phyloP scores from a whole-genome alignment of 2,329 filamentous ascomycete species.

The Pseudonectria foliicola region DNA sequence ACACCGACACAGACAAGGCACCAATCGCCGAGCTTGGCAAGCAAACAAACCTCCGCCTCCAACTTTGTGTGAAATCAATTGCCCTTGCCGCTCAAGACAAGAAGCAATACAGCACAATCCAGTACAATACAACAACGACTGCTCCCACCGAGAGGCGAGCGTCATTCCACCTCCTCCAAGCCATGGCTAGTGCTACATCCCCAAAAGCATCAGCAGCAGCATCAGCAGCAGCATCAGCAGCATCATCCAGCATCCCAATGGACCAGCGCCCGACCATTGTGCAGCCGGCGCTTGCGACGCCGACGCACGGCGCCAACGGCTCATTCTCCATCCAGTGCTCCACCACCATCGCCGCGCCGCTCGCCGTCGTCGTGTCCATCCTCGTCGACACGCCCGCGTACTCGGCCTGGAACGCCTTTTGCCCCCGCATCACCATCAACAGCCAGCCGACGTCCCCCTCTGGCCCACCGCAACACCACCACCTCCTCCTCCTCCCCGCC shows the following conservation, averaged over 20 bases:
- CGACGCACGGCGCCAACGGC: slow-evolving; percentile 23
- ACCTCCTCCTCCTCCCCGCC: background rate
- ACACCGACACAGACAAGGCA: too few species aligned
- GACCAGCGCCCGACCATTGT: slow-evolving; percentile 10
- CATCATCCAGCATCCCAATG: slow-evolving; percentile 5
- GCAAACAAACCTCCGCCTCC: too few species aligned
- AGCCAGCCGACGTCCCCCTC: slow-evolving; percentile 9
- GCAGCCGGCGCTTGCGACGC: slow-evolving; percentile 19
- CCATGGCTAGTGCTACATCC: too few species aligned
- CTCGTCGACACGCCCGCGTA: slow-evolving; percentile 26
- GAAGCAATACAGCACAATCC: too few species aligned
- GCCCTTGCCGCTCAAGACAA: too few species aligned
- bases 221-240: too few species aligned
- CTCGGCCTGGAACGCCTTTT: slow-evolving; percentile 30
- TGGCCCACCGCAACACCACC: slow-evolving; percentile 3
- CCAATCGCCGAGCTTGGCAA: too few species aligned
- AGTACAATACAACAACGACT: too few species aligned
- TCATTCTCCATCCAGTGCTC: slow-evolving; percentile 25
- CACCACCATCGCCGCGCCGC: slow-evolving; percentile 26
- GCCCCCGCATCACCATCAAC: slow-evolving; percentile 21
- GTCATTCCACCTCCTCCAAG: too few species aligned
- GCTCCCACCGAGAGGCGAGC: too few species aligned
- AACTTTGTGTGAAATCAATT: too few species aligned
- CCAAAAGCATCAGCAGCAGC: too few species aligned
- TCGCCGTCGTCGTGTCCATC: slow-evolving; percentile 22